Conservation (phyloP, 495 filamentous ascomycete genomes). For the Xylaria intraflava region DNA sequence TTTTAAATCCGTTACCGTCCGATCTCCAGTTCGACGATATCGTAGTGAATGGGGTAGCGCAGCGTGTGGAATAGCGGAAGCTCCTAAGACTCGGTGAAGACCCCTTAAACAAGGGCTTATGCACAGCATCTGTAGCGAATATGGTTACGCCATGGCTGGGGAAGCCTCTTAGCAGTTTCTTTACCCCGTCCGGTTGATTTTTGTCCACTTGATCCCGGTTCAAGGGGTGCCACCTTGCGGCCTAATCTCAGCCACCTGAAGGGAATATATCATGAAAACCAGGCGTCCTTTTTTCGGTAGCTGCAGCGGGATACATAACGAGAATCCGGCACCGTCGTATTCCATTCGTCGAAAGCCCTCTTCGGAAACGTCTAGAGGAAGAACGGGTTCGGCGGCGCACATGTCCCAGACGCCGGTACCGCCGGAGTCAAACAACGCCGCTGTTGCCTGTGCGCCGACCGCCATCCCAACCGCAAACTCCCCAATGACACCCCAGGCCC, state of each 20-base stretch:
- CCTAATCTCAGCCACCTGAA: slow-evolving; percentile 74
- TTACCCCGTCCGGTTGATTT: not conserved
- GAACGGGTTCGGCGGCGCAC: slow-evolving; percentile 66
- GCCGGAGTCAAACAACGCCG: slow-evolving; percentile 34
- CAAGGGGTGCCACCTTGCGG: slow-evolving; percentile 47
- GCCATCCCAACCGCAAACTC: slow-evolving; percentile 71
- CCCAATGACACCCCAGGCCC: slow-evolving; percentile 57
- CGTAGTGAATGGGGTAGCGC: slow-evolving; percentile 5
- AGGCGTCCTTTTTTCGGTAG: too few species aligned
- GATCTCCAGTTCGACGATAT: slow-evolving; percentile 7
- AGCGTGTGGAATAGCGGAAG: not conserved
- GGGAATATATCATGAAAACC: slow-evolving; percentile 80
- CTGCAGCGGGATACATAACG: slow-evolving; percentile 58
- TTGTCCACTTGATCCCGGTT: slow-evolving; percentile 20
- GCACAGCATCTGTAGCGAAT: slow-evolving; percentile 78
- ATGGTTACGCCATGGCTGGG: slow-evolving; percentile 86
- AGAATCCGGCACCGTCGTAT: slow-evolving; percentile 45
- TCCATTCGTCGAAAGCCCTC: slow-evolving; percentile 43
- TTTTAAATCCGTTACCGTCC: not conserved
- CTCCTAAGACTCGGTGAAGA: slow-evolving; percentile 22
- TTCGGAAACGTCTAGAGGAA: slow-evolving; percentile 67
- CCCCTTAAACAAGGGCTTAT: slow-evolving; percentile 59
- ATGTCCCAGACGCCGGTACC: slow-evolving; percentile 50
- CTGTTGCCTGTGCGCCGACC: slow-evolving; percentile 72
- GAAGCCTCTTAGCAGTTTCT: slow-evolving; percentile 75